Conservation (phyloP, 2,329 filamentous ascomycete species). For the Colletotrichum cordylinicola region DNA sequence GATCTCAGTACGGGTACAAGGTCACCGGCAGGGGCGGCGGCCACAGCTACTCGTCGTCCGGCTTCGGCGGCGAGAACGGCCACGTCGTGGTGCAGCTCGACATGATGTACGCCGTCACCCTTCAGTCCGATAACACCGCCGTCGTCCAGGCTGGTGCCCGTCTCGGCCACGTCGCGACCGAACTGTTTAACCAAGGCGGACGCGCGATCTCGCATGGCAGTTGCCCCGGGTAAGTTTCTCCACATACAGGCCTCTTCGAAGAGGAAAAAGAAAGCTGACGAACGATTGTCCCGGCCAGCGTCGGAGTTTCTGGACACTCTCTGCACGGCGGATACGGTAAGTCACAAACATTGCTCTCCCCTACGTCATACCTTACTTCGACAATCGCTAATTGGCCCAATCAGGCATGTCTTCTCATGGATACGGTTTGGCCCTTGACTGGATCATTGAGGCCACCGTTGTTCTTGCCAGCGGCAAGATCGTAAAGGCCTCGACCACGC, state of each 20-base stretch:
- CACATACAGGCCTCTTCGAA: background rate
- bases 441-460: slow-evolving; percentile 38
- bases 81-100: slow-evolving; percentile 53
- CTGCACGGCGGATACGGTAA: slow-evolving; percentile 47
- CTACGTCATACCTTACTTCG: background rate
- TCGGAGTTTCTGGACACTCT: slow-evolving; percentile 44
- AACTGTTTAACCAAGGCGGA: slow-evolving; percentile 41
- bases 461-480: slow-evolving; percentile 40
- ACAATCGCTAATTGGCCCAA: background rate
- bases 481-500: slow-evolving; percentile 33
- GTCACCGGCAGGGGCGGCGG: slow-evolving; percentile 56
- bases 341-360: background rate
- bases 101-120: slow-evolving; percentile 45
- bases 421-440: slow-evolving; percentile 36
- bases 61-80: slow-evolving; percentile 53
- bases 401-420: slow-evolving; percentile 23
- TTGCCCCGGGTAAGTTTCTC: slow-evolving; percentile 50
- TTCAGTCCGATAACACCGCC: slow-evolving; percentile 45
- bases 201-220: slow-evolving; percentile 56
- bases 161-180: slow-evolving; percentile 50
- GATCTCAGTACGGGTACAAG: slow-evolving; percentile 43
- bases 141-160: slow-evolving; percentile 54
- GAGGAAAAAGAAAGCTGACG: background rate
- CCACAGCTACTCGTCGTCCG: slow-evolving; percentile 56
- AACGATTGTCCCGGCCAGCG: slow-evolving; percentile 25